phyloP scores from a whole-genome alignment of 129 eudicot species.

The Saposhnikovia divaricata region DNA sequence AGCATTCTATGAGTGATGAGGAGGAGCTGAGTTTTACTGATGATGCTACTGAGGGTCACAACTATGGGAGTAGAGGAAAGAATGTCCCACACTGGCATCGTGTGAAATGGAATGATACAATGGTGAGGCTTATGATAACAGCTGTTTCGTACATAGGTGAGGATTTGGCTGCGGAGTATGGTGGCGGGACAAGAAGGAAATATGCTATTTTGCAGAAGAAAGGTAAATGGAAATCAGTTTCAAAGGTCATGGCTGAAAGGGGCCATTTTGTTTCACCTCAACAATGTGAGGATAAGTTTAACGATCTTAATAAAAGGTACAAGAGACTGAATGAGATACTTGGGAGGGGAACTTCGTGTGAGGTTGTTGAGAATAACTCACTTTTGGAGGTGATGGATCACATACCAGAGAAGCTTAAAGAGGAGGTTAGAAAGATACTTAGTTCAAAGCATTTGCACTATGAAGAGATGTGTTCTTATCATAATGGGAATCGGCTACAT shows the following conservation, averaged over 20 bases:
- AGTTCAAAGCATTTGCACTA: constrained; percentile 87
- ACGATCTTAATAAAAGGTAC: constrained; percentile 80
- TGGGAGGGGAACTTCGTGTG: constrained; percentile 92
- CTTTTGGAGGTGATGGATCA: constrained; percentile 80
- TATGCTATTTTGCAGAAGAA: constrained; percentile 65
- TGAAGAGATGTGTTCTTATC: constrained; percentile 94
- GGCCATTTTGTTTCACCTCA: constrained; percentile 93
- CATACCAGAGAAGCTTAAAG: constrained; percentile 65
- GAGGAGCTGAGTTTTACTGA: constrained; percentile 51
- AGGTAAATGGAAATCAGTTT: constrained; percentile 91
- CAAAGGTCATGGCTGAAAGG: constrained; percentile 97
- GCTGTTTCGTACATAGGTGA: constrained; percentile 86
- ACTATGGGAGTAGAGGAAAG: constrained; percentile 44
- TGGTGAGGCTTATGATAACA: constrained; percentile 76
- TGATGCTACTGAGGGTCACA: constrained; percentile 35
- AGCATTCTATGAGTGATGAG: constrained; percentile 57
- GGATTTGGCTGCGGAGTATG: constrained; percentile 46
- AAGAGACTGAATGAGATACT: constrained; percentile 85
- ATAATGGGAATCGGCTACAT: constrained; percentile 68
- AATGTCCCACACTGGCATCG: constrained; percentile 71
- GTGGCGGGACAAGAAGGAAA: constrained; percentile 53
- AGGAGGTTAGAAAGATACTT: constrained; percentile 77
- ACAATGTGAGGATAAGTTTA: constrained; percentile 92
- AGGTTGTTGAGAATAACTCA: constrained; percentile 77
- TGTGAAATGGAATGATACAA: constrained; percentile 85